Evolutionary conservation across 441 rosid species (phyloP), one percentile per base, ranked within the genome.

Genomic region (Corymbia citriodora): DNA sequence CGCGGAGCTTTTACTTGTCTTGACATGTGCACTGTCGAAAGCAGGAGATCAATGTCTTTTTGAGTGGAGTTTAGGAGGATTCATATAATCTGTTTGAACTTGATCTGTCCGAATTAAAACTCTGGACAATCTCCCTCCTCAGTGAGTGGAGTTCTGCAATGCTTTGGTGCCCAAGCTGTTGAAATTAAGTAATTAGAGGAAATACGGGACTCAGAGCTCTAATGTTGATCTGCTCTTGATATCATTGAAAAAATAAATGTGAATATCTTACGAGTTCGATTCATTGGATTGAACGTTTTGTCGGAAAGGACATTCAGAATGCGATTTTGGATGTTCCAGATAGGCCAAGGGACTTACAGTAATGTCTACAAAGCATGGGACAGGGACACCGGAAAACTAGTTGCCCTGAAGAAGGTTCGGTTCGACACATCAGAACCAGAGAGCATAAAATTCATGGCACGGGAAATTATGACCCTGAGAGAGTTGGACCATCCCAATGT

Each of bases 291-390:
- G 53, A 45, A 79, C 23, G n/a, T 79, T 79, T 45, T 53, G n/a
- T 79, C 10, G 9, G 52, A 79, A 79, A 2, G 45, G 85, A 45
- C n/a, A 79, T 45, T 79, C n/a, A 79, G 52, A 79, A 79, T 79
- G 85, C n/a, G 36, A n/a, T 59, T 88, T 88, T 90, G 92, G 92
- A 87, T 50, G 88, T 89, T 52, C 48, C 91, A 96, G 98, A 92
- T 96, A 89, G 98, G 99, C 45, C 94, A 96, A 91, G 97, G 99
- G 88, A 97, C 98, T 49, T 96, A 96, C 92, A 97, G 99, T 91
- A 96, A 95, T 88, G 98, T 96, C 88, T 95, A 94, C 91, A 97
- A 96, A 94, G 99, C 97, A 89, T 92, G 94, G 92, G 99, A 96
- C 87, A 94, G 93, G 89, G 94, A 93, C 90, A 94, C 94, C 2